Percentiles rank a stretch among this genome's conserved stretches.
Evolutionary conservation across 148 eudicot species (phyloP).

Genomic region (Rhododendron kiyosumense): DNA sequence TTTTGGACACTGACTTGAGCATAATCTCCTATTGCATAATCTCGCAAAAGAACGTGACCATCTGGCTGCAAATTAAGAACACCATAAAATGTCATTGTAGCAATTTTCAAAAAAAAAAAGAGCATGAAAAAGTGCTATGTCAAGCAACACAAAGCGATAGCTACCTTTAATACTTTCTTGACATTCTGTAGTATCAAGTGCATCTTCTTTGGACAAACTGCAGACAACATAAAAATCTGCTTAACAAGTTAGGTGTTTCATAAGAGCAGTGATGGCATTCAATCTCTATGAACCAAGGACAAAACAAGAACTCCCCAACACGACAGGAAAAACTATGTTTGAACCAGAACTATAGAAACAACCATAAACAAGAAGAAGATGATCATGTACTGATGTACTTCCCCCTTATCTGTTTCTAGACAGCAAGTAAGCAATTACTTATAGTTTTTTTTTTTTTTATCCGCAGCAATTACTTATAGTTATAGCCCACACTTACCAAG

Average conservation of each 20-base stretch:
- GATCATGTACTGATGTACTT: background rate
- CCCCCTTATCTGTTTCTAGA: background rate
- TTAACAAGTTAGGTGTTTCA: constrained; percentile 16
- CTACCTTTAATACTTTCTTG: constrained; percentile 37
- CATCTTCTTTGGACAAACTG: constrained; percentile 44
- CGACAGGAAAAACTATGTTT: background rate
- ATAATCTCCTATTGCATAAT: constrained; percentile 42
- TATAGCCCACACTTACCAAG: constrained; percentile 22
- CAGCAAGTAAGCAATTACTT: background rate
- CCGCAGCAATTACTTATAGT: background rate
- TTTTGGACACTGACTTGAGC: constrained; percentile 28
- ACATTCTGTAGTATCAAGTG: constrained; percentile 27
- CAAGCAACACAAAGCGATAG: background rate
- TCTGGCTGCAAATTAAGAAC: constrained; percentile 27
- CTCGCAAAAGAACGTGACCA: constrained; percentile 40
- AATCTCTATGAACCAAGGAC: background rate
- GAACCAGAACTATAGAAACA: background rate
- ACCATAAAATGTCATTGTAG: background rate
- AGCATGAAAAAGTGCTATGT: too few relatives aligned
- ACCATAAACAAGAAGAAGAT: background rate
- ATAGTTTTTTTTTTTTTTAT: too few relatives aligned
- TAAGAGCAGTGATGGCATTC: background rate
- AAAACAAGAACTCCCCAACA: background rate
- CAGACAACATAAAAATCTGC: constrained; percentile 44
- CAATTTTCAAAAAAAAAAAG: background rate